Evolutionary conservation across 768 basidiomycete genomes (phyloP), one percentile per base, ranked within the genome.

Genomic region (Trametes villosa): DNA sequence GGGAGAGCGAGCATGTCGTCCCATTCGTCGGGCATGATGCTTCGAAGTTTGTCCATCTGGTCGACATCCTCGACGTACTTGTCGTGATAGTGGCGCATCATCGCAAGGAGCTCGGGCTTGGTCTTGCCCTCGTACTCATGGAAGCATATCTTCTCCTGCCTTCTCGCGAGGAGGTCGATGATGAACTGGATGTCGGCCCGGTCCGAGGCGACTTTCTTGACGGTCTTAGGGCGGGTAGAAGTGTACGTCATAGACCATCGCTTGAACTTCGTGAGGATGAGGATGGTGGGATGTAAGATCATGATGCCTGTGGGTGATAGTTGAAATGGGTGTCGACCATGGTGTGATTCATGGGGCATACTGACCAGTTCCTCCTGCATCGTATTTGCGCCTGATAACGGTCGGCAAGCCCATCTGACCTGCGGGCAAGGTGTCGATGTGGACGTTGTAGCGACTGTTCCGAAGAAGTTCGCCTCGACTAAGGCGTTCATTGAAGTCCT

Each of bases 191-290:
- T 58, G 45, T 63, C 62, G 40, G 9, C 8, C 4, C 42, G 42
- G 38, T 63, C 56, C 2, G 62, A 47, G 1, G 44, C 45, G 7
- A 24, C 41, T 40, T 63, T 63, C 12, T 46, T 33, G 9, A 58
- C 11, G 18, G 62, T 58, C 51, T 58, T 40, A 7, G 51, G 57
- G 27, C 51, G 51, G 9, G 62, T 63, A 3, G 62, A 58, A 22
- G 51, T 36, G 56, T 41, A 47, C 12, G 20, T 31, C 36, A 44
- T 22, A 18, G 57, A 57, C 62, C 62, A 63, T 22, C 62, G 56
- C 26, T 63, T 58, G 45, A 58, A 36, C 47, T 63, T 63, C 22
- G 56, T 53, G 9, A 63, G 50, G 24, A 63, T 54, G 24, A 63
- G 56, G 36, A 63, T 44, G 18, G 41, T 26, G 5, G 62, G 62